Evolutionary conservation across 2,329 filamentous ascomycete genomes (phyloP).

Genomic region (Paracoccidioides brasiliensis): DNA sequence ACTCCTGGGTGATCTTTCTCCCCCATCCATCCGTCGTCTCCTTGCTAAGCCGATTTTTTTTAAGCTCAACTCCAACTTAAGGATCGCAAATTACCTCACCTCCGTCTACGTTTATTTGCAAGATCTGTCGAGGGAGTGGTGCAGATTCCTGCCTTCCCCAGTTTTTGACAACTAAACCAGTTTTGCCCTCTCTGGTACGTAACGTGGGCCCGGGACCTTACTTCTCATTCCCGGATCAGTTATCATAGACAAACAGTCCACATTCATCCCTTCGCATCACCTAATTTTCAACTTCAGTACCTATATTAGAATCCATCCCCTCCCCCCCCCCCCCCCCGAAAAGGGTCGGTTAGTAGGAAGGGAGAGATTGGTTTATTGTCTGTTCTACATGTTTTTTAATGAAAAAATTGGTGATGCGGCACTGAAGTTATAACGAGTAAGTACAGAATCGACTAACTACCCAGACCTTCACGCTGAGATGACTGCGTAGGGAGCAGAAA

Average conservation of each 20-base stretch:
- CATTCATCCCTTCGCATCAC: neutral
- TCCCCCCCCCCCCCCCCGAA: too few relatives aligned
- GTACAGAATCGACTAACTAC: too few relatives aligned
- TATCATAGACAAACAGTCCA: neutral
- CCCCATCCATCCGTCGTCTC: neutral
- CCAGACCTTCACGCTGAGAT: too few relatives aligned
- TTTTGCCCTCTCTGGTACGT: neutral
- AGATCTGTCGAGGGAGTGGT: neutral
- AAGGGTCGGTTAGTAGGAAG: too few relatives aligned
- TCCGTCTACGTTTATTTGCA: neutral
- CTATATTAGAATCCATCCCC: too few relatives aligned
- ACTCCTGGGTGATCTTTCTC: neutral
- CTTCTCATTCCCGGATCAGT: neutral
- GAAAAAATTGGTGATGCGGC: too few relatives aligned
- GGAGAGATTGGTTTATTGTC: too few relatives aligned
- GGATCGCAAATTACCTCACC: neutral
- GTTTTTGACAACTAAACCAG: neutral
- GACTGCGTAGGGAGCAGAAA: too few relatives aligned
- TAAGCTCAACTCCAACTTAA: neutral
- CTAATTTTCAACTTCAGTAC: neutral
- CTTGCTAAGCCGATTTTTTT: neutral
- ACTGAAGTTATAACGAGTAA: too few relatives aligned
- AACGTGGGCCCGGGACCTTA: neutral
- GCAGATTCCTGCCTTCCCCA: neutral
- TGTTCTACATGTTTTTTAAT: too few relatives aligned